A percentile compares a stretch with the other conserved stretches of the same genome.
Evolutionary conservation across 495 filamentous ascomycete genomes (phyloP).

Genomic region (Hypoxylon lienhwacheense): DNA sequence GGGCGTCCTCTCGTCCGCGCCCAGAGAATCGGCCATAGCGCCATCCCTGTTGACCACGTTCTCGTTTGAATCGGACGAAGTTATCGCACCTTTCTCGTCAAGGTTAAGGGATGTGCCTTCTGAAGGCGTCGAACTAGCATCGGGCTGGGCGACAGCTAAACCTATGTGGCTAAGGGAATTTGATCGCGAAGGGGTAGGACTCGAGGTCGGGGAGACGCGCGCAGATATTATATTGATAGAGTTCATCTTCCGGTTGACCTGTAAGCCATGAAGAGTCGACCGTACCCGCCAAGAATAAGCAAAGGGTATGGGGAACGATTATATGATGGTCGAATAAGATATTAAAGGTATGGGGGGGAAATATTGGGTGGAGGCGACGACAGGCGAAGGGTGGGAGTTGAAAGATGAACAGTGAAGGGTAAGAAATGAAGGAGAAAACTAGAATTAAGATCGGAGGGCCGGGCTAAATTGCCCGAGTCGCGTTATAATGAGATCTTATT

Average conservation of each 20-base stretch:
- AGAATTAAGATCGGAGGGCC: constrained; percentile 17
- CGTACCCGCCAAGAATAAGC: constrained; percentile 28
- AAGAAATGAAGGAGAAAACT: background rate
- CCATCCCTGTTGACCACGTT: constrained; percentile 26
- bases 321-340: background rate
- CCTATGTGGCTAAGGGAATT: constrained; percentile 64
- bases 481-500: constrained; percentile 13
- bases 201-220: constrained; percentile 66
- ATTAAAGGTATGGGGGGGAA: background rate
- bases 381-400: background rate
- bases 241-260: constrained; percentile 75
- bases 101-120: constrained; percentile 41
- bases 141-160: constrained; percentile 50
- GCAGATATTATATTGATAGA: constrained; percentile 93
- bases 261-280: constrained; percentile 55
- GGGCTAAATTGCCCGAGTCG: constrained; percentile 24
- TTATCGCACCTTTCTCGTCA: constrained; percentile 40
- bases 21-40: constrained; percentile 34
- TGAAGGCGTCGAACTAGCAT: constrained; percentile 36
- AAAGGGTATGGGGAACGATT: constrained; percentile 7
- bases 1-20: constrained; percentile 67
- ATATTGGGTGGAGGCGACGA: constrained; percentile 8
- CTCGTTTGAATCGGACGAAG: constrained; percentile 38
- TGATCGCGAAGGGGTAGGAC: constrained; percentile 61
- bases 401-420: too few relatives aligned